A percentile compares a stretch with the other conserved stretches of the same genome.
Evolutionary conservation across 495 filamentous ascomycete species (phyloP).

Genomic region (Penicillium canariense): DNA sequence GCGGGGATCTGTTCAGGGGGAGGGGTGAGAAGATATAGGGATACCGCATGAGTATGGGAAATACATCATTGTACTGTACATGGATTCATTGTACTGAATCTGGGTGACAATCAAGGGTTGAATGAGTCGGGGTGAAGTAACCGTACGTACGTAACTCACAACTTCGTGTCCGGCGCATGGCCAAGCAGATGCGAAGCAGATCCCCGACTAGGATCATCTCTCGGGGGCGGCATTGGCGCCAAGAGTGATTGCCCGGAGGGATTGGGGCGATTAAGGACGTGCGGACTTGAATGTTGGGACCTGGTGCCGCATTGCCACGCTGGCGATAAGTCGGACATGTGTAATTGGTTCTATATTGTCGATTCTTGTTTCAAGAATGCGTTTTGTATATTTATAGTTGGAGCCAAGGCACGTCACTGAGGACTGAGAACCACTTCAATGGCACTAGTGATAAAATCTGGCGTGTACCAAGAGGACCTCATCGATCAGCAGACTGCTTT

Average conservation of each 20-base stretch:
- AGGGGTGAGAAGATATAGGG: background rate
- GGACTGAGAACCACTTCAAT: background rate
- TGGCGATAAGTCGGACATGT: background rate
- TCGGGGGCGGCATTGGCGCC: slow-evolving; percentile 11
- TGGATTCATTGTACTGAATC: background rate
- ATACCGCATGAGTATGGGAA: background rate
- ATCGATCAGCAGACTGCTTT: background rate
- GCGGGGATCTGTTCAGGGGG: slow-evolving; percentile 20
- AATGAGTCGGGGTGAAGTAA: background rate
- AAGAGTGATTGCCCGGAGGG: slow-evolving; percentile 17
- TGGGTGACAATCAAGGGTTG: slow-evolving; percentile 4
- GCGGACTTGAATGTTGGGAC: slow-evolving; percentile 7
- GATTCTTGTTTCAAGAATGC: background rate
- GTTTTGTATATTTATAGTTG: background rate
- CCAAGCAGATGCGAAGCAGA: slow-evolving; percentile 16
- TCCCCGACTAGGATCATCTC: slow-evolving; percentile 12
- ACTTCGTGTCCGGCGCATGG: background rate
- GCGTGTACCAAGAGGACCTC: background rate
- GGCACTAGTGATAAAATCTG: background rate
- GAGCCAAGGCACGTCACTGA: background rate
- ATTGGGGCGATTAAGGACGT: slow-evolving; percentile 6
- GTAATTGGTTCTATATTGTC: background rate
- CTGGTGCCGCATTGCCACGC: background rate
- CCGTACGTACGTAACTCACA: background rate
- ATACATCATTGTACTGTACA: background rate